Conservation (phyloP, 2,329 filamentous ascomycete genomes). For the Chalaropsis thielavioides region DNA sequence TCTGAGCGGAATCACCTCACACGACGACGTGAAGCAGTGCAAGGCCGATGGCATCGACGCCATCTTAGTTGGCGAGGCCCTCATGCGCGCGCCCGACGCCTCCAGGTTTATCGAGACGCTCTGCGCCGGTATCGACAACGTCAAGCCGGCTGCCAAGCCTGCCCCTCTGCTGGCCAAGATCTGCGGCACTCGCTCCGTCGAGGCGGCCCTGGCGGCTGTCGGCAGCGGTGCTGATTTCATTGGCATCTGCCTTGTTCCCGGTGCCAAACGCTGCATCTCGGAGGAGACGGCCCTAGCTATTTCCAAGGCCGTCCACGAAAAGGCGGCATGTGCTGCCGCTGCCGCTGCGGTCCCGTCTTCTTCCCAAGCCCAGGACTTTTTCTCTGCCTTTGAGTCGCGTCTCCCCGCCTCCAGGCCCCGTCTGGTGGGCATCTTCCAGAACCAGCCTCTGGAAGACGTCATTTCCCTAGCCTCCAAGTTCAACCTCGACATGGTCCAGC, state of each 20-base stretch:
- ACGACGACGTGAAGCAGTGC: slow-evolving; percentile 78
- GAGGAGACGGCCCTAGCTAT: slow-evolving; percentile 69
- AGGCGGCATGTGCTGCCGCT: not conserved
- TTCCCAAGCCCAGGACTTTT: slow-evolving; percentile 49
- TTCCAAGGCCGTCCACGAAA: slow-evolving; percentile 54
- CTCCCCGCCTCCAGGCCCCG: slow-evolving; percentile 48
- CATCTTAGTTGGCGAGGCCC: slow-evolving; percentile 83
- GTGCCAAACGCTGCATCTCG: slow-evolving; percentile 64
- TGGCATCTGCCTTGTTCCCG: slow-evolving; percentile 79
- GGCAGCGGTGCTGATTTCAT: slow-evolving; percentile 82
- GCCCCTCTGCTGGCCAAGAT: slow-evolving; percentile 69
- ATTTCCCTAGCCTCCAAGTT: slow-evolving; percentile 63
- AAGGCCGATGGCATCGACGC: slow-evolving; percentile 81
- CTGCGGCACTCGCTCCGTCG: slow-evolving; percentile 73
- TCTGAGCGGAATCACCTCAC: slow-evolving; percentile 79
- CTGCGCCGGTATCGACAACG: slow-evolving; percentile 43
- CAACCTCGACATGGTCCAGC: slow-evolving; percentile 73
- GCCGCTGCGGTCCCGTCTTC: slow-evolving; percentile 23
- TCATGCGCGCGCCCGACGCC: slow-evolving; percentile 83
- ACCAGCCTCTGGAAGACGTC: slow-evolving; percentile 74
- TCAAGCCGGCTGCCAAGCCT: slow-evolving; percentile 24
- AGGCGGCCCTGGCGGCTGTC: slow-evolving; percentile 66
- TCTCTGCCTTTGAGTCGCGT: slow-evolving; percentile 38
- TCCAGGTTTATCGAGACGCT: slow-evolving; percentile 70
- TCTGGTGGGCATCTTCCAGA: slow-evolving; percentile 85